Conservation (phyloP, 768 basidiomycete species). For the Suillus clintonianus region DNA sequence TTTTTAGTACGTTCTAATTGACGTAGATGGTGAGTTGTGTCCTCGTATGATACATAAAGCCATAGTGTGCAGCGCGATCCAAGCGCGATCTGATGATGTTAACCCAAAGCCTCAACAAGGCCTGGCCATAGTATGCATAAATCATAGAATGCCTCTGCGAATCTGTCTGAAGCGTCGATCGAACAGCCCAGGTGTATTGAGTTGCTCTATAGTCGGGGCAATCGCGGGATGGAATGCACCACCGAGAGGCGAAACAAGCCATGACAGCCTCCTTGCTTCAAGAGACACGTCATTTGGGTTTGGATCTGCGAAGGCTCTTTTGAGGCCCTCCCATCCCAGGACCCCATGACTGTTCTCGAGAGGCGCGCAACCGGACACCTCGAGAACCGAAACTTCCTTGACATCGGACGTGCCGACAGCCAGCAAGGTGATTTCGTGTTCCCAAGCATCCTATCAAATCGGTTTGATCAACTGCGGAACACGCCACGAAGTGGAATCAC, state of each 20-base stretch:
- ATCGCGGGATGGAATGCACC: slow-evolving; percentile 4
- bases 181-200: slow-evolving; percentile 7
- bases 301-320: slow-evolving; percentile 9
- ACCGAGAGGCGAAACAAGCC: slow-evolving; percentile 19
- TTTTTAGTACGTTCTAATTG: not conserved
- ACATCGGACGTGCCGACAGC: not conserved
- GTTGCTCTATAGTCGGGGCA: slow-evolving; percentile 4
- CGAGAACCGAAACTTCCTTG: slow-evolving; percentile 5
- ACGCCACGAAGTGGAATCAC: not conserved
- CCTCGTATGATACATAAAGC: not conserved
- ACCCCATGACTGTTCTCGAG: slow-evolving; percentile 8
- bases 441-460: slow-evolving; percentile 21
- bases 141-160: not conserved
- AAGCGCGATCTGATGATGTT: not conserved
- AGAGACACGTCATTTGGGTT: not conserved
- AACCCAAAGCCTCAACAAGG: not conserved
- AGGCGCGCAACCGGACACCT: slow-evolving; percentile 6
- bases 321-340: slow-evolving; percentile 12
- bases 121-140: not conserved
- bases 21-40: not conserved
- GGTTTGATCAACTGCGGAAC: not conserved
- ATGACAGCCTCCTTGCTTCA: slow-evolving; percentile 22
- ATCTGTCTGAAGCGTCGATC: slow-evolving; percentile 1
- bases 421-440: slow-evolving; percentile 13
- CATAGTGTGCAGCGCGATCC: not conserved